Evolutionary conservation across 148 eudicot species (phyloP), one percentile per base, ranked within the genome.

Genomic region (Polygonum aviculare): DNA sequence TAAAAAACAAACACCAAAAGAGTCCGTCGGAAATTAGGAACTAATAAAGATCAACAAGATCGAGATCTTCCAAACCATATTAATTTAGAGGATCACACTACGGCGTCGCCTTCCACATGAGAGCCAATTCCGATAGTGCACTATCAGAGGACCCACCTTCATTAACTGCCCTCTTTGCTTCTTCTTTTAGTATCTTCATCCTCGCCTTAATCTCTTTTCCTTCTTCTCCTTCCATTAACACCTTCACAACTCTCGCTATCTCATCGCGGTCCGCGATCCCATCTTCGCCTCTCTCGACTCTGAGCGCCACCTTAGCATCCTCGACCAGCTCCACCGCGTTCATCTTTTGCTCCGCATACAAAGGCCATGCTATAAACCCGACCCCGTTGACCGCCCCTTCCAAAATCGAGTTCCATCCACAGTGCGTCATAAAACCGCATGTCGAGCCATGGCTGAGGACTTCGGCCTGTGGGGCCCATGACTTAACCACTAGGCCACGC

Each of bases 391-490:
- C 14, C 12, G 31, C 40, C 18, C 72, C 73, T 67, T 77, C 78
- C 22, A 67, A 44, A 4, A 77, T 21, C 19, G 78, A 77, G 74
- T 70, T 70, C 74, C 74, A 70, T 0, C 74, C 74, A 6, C 74
- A 70, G 6, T 70, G 74, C 21, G 74, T 77, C 52, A 48, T 7
- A 50, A 67, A 67, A 45, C 52, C 78, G 3, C 78, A 74, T 5
- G 69, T 48, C 0, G 78, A 76, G 33, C 70, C 69, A 12, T 77
- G 78, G 18, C 57, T 26, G 15, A 77, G 55, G 45, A 77, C 40
- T 6, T 41, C 36, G 14, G 31, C 78, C 48, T 77, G 78, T 19
- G 78, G 78, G 21, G 78, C 78, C 78, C 78, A 77, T 5, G 51
- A 40, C 22, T 14, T 26, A 9, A 77, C 73, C 44, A 67, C 78